A percentile compares a stretch with the other conserved stretches of the same genome.
Conservation (phyloP, 2,329 filamentous ascomycete species). For the Ophiostoma populinum region DNA sequence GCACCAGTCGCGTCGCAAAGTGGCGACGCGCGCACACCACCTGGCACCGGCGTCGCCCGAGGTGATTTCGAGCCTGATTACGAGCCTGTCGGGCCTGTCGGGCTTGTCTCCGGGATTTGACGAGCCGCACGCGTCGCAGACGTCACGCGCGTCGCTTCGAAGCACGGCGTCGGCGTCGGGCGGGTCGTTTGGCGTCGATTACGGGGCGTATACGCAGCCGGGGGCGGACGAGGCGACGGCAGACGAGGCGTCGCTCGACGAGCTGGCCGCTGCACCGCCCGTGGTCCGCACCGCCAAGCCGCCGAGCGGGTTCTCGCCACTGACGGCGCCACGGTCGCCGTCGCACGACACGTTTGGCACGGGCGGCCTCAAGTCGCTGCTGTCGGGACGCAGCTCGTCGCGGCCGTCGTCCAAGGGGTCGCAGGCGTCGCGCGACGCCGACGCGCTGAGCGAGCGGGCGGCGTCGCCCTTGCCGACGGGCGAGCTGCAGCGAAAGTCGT, state of each 20-base stretch:
- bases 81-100: constrained; percentile 52
- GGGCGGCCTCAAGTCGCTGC: constrained; percentile 39
- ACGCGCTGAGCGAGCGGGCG: constrained; percentile 42
- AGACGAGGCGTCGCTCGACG: constrained; percentile 33
- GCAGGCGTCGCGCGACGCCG: constrained; percentile 35
- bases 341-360: constrained; percentile 23
- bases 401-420: constrained; percentile 44
- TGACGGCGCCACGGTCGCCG: constrained; percentile 46
- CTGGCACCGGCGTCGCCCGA: constrained; percentile 29
- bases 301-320: constrained; percentile 54
- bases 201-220: constrained; percentile 44
- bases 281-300: constrained; percentile 69
- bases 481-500: constrained; percentile 34
- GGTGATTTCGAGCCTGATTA: constrained; percentile 54
- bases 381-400: constrained; percentile 32
- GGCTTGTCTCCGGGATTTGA: neutral
- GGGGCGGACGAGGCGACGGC: constrained; percentile 31
- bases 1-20: neutral
- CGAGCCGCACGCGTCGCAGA: constrained; percentile 15
- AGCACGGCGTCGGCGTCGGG: constrained; percentile 21
- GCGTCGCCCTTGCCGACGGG: constrained; percentile 24
- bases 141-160: constrained; percentile 15
- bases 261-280: constrained; percentile 46
- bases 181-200: constrained; percentile 54
- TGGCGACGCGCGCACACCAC: constrained; percentile 6